phyloP scores from a whole-genome alignment of 306 rosid genomes.

The Phaseolus lunatus region DNA sequence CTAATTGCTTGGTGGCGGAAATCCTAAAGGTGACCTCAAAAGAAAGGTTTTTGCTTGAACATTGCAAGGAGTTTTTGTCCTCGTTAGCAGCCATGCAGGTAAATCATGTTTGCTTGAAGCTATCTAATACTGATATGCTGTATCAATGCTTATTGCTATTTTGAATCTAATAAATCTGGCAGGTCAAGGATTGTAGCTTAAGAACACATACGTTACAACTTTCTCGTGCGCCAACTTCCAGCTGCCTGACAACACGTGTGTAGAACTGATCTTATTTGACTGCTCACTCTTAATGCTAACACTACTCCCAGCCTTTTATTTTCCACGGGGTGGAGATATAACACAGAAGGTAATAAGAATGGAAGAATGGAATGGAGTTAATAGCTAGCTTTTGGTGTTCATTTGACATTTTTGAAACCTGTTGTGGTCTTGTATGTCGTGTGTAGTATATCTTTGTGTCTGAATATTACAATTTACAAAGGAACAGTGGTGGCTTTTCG shows the following conservation, averaged over 20 bases:
- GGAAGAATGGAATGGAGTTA: constrained; percentile 67
- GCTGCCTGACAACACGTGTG: constrained; percentile 80
- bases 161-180: constrained; percentile 21
- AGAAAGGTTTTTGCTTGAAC: constrained; percentile 78
- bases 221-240: constrained; percentile 60
- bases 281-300: constrained; percentile 84
- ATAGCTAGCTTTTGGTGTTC: constrained; percentile 74
- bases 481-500: constrained; percentile 50
- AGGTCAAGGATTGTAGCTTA: constrained; percentile 92
- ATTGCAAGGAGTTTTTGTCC: constrained; percentile 81
- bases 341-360: constrained; percentile 71
- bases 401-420: constrained; percentile 62
- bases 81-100: constrained; percentile 84
- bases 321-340: constrained; percentile 69
- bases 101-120: constrained; percentile 20
- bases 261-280: constrained; percentile 82
- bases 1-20: constrained; percentile 79
- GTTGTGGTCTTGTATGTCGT: constrained; percentile 59
- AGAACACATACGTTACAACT: constrained; percentile 82
- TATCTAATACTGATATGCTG: constrained; percentile 25
- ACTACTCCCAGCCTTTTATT: constrained; percentile 70
- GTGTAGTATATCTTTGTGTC: constrained; percentile 64
- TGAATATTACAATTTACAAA: constrained; percentile 57
- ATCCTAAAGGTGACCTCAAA: constrained; percentile 80
- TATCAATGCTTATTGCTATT: constrained; percentile 30